These are phyloP conservation scores for Cicer judaicum DNA, from an alignment of 306 rosid species.

Conservation along the genomic window DNA sequence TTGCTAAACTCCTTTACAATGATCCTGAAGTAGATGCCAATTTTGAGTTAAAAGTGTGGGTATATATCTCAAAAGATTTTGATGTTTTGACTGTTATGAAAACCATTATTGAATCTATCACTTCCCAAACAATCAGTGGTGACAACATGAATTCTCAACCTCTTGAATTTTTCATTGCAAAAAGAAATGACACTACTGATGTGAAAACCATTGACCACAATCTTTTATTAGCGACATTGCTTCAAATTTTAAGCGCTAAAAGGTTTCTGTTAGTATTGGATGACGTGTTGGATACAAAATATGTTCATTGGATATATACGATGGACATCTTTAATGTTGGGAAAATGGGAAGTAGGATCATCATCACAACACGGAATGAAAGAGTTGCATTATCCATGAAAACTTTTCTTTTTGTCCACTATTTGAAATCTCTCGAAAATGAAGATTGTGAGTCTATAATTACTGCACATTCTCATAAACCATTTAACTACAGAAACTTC, in stretches of 20 bases:
- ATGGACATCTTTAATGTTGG: constrained; percentile 1
- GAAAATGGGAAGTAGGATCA: background rate
- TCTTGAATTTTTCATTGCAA: constrained; percentile 17
- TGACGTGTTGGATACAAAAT: constrained; percentile 49
- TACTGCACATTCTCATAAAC: constrained; percentile 46
- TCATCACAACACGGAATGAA: constrained; percentile 24
- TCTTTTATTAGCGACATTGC: constrained; percentile 36
- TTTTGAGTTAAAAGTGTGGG: constrained; percentile 19
- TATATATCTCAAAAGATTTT: constrained; percentile 5
- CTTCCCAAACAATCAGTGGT: background rate
- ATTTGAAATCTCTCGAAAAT: constrained; percentile 34
- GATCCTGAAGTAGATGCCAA: background rate
- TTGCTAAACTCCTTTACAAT: constrained; percentile 28
- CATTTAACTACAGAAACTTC: too few relatives aligned
- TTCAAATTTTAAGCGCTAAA: constrained; percentile 19
- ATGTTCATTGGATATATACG: constrained; percentile 41
- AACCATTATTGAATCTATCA: constrained; percentile 40
- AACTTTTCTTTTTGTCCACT: constrained; percentile 43
- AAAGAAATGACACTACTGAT: constrained; percentile 19
- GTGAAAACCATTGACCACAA: constrained; percentile 12
- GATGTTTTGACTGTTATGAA: background rate
- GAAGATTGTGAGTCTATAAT: constrained; percentile 51
- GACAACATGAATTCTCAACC: constrained; percentile 47
- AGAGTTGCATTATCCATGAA: constrained; percentile 47
- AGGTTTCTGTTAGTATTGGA: constrained; percentile 53